Base-by-base conservation (phyloP, 805 yeast species). In the Candida krabiensis region DNA sequence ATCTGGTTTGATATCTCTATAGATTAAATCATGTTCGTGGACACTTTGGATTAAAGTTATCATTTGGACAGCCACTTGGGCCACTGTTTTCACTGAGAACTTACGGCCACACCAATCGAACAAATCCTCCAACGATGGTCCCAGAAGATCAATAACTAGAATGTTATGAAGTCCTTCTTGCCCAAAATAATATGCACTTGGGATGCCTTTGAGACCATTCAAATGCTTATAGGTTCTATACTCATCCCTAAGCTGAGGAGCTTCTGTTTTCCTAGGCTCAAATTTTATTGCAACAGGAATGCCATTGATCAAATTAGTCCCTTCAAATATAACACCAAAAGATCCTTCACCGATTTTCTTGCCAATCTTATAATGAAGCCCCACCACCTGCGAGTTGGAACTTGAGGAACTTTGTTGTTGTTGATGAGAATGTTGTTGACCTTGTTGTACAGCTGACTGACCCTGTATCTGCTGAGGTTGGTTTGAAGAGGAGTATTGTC, bases 261-360 rank as follows among this genome's bases (percentile, higher is more conserved):
- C 96, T 55, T 93, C 99, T 26, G 95, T 82, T 61, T 90, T 93
- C 55, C 98, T 75, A 15, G 97, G 98, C 66, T 93, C 96, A 54
- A 93, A 93, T 66, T 93, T 93, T 63, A 93, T 91, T 28, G 98
- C 99, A 31, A 93, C 98, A 35, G 86, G 95, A 45, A 83, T 83
- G 49, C 90, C 90, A 68, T 89, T 91, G 53, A 93, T 79, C 58
- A 93, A 74, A 61, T 93, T 91, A 29, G 87, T 78, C 46, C 99
- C 99, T 68, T 93, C 98, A 61, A 93, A 93, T 43, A 93, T 84
- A 37, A 93, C 96, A 40, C 99, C 99, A 63, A 93, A 93, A 4
- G 98, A 91, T 30, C 99, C 99, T 66, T 93, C 98, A 41, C 99
- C 99, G 45, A 93, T 90, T 68, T 93, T 93, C 64, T 90, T 91